These are phyloP conservation scores for Saccharomycopsis capsularis DNA, from an alignment of 805 yeast genomes.

Conservation along the genomic window DNA sequence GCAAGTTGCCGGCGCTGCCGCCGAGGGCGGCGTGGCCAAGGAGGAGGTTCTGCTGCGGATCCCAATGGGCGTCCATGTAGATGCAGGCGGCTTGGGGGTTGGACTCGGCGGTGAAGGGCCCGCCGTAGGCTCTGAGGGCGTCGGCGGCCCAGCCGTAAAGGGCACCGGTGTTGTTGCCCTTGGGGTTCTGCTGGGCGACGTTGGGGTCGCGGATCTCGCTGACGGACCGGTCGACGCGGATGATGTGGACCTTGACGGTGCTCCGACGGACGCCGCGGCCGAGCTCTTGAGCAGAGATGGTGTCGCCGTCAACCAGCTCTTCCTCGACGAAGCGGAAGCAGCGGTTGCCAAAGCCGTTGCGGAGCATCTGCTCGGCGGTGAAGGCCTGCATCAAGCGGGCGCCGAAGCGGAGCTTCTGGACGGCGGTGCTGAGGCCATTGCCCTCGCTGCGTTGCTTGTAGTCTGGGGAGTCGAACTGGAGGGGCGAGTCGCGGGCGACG, in stretches of 20 bases:
- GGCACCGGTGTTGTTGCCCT: conserved; percentile 69
- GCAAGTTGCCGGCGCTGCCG: conserved; percentile 66
- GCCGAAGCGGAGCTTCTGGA: conserved; percentile 68
- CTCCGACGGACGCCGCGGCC: conserved; percentile 34
- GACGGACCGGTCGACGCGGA: conserved; percentile 59
- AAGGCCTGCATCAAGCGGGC: conserved; percentile 87
- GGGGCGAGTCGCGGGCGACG: conserved; percentile 69
- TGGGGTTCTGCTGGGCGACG: conserved; percentile 76
- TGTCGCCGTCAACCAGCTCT: conserved; percentile 38
- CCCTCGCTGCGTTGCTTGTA: conserved; percentile 46
- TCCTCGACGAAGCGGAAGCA: conserved; percentile 72
- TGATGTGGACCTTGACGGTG: conserved; percentile 71
- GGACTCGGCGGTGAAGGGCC: conserved; percentile 34
- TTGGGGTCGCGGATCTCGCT: conserved; percentile 71
- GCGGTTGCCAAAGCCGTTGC: conserved; percentile 71
- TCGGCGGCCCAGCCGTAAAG: conserved; percentile 74
- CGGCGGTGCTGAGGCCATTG: conserved; percentile 61
- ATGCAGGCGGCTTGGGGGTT: conserved; percentile 73
- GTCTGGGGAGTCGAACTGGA: conserved; percentile 61
- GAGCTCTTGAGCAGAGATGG: conserved; percentile 44
- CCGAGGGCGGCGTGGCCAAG: conserved; percentile 92
- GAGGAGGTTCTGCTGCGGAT: conserved; percentile 48
- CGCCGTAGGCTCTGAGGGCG: conserved; percentile 52
- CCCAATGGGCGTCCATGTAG: conserved; percentile 83
- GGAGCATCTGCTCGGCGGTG: conserved; percentile 82